Base-by-base conservation (phyloP, 2,329 filamentous ascomycete species). In the Colletotrichum falcatum region DNA sequence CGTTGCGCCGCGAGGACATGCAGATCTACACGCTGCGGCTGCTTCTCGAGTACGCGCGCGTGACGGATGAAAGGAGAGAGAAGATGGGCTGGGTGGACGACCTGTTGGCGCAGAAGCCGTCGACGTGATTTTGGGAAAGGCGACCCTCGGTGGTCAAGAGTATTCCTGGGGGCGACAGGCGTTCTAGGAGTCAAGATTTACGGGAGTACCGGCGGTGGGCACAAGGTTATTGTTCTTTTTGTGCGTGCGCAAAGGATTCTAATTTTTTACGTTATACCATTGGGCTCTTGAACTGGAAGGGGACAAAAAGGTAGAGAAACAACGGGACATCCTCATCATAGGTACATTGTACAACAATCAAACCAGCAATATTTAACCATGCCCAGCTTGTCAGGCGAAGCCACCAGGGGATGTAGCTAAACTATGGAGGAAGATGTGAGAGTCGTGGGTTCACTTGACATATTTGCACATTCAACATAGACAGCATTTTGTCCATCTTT, bases 1-100 rank as follows among this genome's bases (percentile, higher is more conserved):
- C 92, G 9, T 81, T 94, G 33, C 82, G 92, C 68, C 87, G 85
- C 74, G 91, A 93, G 75, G 92, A 94, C 76, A 93, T 94, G 91
- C 86, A 89, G 75, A 84, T 94, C 11, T 94, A 94, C 77, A 85
- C 90, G 11, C 82, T 91, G 64, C 82, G 92, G 53, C 76, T 94
- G 73, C 79, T 92, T 63, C 80, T 91, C 39, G 90, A 92, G 79
- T 91, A 91, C 72, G 90, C 85, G 7, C 81, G 89, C 23, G 75
- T 91, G 16, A 79, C 81, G 48, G 87, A 88, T 65, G 86, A 87
- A 48, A 76, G 82, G 61, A 78, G 88, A 62, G 85, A 87, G 72
- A 78, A 74, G 37, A 82, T 90, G 84, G 88, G 87, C 1, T 89
- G 85, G 84, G 86, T 87, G 2, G 83, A 82, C 9, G 87, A 89